These are phyloP conservation scores for Cryptosporidium xiaoi DNA, from an alignment of 169 alveolate species.

Conservation along the genomic window DNA sequence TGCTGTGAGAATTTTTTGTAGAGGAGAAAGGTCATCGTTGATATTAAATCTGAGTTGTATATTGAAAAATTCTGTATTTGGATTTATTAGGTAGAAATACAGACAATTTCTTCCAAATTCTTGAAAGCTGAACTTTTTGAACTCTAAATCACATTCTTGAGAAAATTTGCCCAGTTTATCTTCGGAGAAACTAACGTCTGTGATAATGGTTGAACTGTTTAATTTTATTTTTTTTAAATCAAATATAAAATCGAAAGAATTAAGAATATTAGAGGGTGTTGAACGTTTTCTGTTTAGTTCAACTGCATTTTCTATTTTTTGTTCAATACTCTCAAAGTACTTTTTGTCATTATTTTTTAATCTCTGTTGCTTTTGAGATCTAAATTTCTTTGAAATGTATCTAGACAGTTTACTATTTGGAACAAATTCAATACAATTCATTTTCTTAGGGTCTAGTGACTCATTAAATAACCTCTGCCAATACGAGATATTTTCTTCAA, in stretches of 20 bases:
- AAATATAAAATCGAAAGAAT: conserved; percentile 1
- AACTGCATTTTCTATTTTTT: conserved; percentile 20
- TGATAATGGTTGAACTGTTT: conserved; percentile 17
- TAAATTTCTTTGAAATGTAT: conserved; percentile 8
- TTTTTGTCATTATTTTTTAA: conserved; percentile 1
- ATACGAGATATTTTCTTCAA: conserved; percentile 5
- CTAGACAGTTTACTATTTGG: conserved; percentile 35
- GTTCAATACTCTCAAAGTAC: background rate
- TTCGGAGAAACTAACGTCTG: conserved; percentile 13
- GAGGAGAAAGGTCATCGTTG: background rate
- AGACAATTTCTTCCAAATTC: conserved; percentile 16
- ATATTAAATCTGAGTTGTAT: conserved; percentile 38
- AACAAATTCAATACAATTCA: conserved; percentile 37
- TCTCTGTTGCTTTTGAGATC: conserved; percentile 2
- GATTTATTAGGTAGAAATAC: conserved; percentile 27
- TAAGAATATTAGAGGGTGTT: background rate
- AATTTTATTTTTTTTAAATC: conserved; percentile 13
- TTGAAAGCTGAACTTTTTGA: conserved; percentile 16
- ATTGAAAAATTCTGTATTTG: conserved; percentile 50
- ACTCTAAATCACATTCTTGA: conserved; percentile 10
- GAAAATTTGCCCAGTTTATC: background rate
- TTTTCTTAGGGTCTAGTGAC: conserved; percentile 11
- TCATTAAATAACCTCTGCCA: conserved; percentile 30
- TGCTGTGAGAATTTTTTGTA: conserved; percentile 34
- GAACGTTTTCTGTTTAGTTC: conserved; percentile 15